These are phyloP conservation scores for Claviceps arundinis DNA, from an alignment of 2,329 filamentous ascomycete species.

Conservation along the genomic window DNA sequence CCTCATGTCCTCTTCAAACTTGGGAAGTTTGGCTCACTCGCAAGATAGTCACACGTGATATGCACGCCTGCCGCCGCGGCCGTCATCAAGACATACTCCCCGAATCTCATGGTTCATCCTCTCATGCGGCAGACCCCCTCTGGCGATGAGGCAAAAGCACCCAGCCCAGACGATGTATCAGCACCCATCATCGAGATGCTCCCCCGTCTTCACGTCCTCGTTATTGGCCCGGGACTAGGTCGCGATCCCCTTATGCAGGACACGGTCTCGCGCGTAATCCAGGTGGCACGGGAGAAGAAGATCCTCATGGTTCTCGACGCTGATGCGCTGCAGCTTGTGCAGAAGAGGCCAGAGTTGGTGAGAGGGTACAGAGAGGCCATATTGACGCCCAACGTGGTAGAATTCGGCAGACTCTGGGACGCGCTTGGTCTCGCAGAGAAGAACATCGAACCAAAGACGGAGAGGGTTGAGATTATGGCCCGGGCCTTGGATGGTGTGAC, in stretches of 20 bases:
- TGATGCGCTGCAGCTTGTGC: constrained; percentile 70
- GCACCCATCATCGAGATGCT: constrained; percentile 65
- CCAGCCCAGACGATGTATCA: constrained; percentile 46
- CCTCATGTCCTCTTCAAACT: background rate
- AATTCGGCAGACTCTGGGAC: constrained; percentile 74
- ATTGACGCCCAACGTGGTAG: constrained; percentile 87
- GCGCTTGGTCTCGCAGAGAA: constrained; percentile 49
- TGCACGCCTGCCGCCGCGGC: constrained; percentile 77
- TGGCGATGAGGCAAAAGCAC: constrained; percentile 28
- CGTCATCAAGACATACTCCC: constrained; percentile 96
- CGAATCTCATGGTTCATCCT: constrained; percentile 96
- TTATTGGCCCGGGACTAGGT: constrained; percentile 84
- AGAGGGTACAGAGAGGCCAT: constrained; percentile 73
- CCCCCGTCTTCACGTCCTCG: constrained; percentile 75
- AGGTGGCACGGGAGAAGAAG: constrained; percentile 55
- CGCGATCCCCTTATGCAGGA: constrained; percentile 83
- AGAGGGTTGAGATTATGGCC: constrained; percentile 52
- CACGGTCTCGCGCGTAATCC: constrained; percentile 66
- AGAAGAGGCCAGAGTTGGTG: constrained; percentile 62
- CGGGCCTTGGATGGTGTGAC: constrained; percentile 74
- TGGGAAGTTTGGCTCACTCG: background rate
- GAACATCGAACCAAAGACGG: constrained; percentile 17
- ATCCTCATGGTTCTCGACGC: constrained; percentile 86
- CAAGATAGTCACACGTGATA: constrained; percentile 69
- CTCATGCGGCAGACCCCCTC: constrained; percentile 65